phyloP scores from a whole-genome alignment of 2,329 filamentous ascomycete genomes.

The Pseudogymnoascus sp. region DNA sequence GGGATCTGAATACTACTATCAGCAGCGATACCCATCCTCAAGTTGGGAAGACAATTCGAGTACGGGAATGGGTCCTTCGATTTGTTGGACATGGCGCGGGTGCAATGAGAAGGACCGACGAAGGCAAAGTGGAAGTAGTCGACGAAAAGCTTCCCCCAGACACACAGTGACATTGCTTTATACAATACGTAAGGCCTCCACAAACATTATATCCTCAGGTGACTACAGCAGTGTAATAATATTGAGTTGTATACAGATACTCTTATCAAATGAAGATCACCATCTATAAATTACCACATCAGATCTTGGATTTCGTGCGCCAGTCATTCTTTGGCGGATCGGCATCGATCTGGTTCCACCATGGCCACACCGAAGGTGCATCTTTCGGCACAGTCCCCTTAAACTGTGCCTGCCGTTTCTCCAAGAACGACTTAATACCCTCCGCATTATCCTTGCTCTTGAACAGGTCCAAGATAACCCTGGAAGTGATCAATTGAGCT shows the following conservation, averaged over 20 bases:
- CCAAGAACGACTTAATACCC: slow-evolving; percentile 50
- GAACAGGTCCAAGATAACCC: slow-evolving; percentile 54
- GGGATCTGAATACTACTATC: slow-evolving; percentile 35
- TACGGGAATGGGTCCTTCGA: slow-evolving; percentile 65
- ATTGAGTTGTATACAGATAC: neutral
- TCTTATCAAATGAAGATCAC: neutral
- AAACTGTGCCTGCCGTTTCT: slow-evolving; percentile 52
- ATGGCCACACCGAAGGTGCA: slow-evolving; percentile 48
- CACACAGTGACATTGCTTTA: slow-evolving; percentile 19
- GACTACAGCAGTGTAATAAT: neutral
- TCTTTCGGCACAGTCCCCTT: slow-evolving; percentile 47
- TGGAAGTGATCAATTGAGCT: slow-evolving; percentile 61
- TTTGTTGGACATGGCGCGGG: slow-evolving; percentile 48
- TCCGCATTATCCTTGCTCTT: slow-evolving; percentile 48
- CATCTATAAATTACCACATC: neutral
- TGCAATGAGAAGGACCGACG: slow-evolving; percentile 12
- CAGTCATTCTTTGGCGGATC: slow-evolving; percentile 23
- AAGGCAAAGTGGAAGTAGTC: slow-evolving; percentile 1
- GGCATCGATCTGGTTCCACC: slow-evolving; percentile 49
- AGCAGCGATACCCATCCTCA: slow-evolving; percentile 38
- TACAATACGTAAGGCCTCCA: neutral
- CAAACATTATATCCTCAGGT: neutral
- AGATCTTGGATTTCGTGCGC: slow-evolving; percentile 15
- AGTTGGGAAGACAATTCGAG: slow-evolving; percentile 54
- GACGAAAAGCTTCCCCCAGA: slow-evolving; percentile 26